phyloP scores from a whole-genome alignment of 306 rosid genomes.

The Cicer pinnatifidum region DNA sequence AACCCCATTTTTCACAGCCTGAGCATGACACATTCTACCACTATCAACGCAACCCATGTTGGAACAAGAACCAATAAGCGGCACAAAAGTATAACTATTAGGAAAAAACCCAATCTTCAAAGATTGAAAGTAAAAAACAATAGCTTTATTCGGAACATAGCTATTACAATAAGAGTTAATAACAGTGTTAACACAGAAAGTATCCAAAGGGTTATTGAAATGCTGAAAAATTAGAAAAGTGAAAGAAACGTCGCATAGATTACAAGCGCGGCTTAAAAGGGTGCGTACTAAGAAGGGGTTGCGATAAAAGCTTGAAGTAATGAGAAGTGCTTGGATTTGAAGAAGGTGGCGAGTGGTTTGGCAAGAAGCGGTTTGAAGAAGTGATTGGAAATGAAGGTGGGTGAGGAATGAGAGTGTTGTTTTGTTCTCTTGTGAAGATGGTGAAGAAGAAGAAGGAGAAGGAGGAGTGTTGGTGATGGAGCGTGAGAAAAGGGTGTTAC shows the following conservation, averaged over 20 bases:
- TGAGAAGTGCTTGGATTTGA: slow-evolving; percentile 67
- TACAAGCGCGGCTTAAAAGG: slow-evolving; percentile 58
- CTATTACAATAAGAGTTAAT: slow-evolving; percentile 59
- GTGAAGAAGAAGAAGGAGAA: slow-evolving; percentile 2
- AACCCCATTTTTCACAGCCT: slow-evolving; percentile 67
- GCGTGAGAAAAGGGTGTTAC: slow-evolving; percentile 41
- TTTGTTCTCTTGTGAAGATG: slow-evolving; percentile 7
- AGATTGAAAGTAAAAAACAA: slow-evolving; percentile 55
- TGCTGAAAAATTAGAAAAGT: slow-evolving; percentile 51
- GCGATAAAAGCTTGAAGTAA: slow-evolving; percentile 50
- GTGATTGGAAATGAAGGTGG: slow-evolving; percentile 19
- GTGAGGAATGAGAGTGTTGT: slow-evolving; percentile 9
- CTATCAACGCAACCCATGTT: slow-evolving; percentile 52
- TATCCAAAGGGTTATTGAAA: slow-evolving; percentile 47
- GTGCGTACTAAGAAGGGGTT: slow-evolving; percentile 66
- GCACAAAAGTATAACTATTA: slow-evolving; percentile 62
- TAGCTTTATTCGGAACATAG: slow-evolving; percentile 45
- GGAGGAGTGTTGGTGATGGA: slow-evolving; percentile 33
- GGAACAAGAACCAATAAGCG: slow-evolving; percentile 60
- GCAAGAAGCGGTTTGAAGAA: slow-evolving; percentile 41
- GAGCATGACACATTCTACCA: slow-evolving; percentile 63
- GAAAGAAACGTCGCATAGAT: slow-evolving; percentile 53
- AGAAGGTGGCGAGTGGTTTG: slow-evolving; percentile 48
- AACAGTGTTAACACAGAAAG: slow-evolving; percentile 64
- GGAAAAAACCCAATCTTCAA: slow-evolving; percentile 54